These are phyloP conservation scores for Amanita inopinata DNA, from an alignment of 768 basidiomycete genomes.

Conservation along the genomic window DNA sequence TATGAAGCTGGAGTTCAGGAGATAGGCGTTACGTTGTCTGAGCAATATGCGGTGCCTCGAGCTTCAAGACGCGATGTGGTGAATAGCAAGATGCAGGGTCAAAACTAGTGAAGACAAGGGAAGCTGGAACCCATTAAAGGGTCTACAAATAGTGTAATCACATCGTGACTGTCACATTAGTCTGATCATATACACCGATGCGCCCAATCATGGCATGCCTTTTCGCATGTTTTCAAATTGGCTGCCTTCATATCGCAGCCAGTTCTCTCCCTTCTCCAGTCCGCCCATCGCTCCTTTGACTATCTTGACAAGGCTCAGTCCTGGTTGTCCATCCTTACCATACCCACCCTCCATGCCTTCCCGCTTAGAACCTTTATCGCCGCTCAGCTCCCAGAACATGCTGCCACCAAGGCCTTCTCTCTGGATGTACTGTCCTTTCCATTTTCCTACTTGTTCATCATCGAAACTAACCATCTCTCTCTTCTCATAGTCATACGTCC, in stretches of 20 bases:
- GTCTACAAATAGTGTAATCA: not conserved
- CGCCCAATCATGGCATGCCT: slow-evolving; percentile 40
- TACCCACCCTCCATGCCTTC: slow-evolving; percentile 67
- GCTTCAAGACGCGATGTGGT: too few relatives aligned
- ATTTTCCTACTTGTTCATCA: slow-evolving; percentile 50
- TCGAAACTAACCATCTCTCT: slow-evolving; percentile 84
- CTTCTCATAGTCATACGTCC: slow-evolving; percentile 67
- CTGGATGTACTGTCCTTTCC: slow-evolving; percentile 78
- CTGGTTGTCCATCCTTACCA: slow-evolving; percentile 67
- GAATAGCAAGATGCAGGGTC: too few relatives aligned
- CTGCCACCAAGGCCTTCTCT: slow-evolving; percentile 74
- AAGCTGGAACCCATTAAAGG: too few relatives aligned
- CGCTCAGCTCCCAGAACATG: slow-evolving; percentile 93
- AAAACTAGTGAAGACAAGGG: too few relatives aligned
- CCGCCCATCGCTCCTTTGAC: slow-evolving; percentile 75
- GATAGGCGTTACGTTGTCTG: too few relatives aligned
- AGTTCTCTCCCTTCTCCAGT: slow-evolving; percentile 64
- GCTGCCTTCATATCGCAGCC: slow-evolving; percentile 69
- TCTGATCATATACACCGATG: too few relatives aligned
- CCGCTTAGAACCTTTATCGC: slow-evolving; percentile 64
- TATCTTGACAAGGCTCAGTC: slow-evolving; percentile 59
- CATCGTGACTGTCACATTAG: not conserved
- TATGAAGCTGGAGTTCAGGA: too few relatives aligned
- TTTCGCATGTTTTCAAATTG: slow-evolving; percentile 73
- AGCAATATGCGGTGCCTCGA: too few relatives aligned